Evolutionary conservation across 2,329 filamentous ascomycete genomes (phyloP), one percentile per base, ranked within the genome.

Genomic region (Talaromyces atroroseus): DNA sequence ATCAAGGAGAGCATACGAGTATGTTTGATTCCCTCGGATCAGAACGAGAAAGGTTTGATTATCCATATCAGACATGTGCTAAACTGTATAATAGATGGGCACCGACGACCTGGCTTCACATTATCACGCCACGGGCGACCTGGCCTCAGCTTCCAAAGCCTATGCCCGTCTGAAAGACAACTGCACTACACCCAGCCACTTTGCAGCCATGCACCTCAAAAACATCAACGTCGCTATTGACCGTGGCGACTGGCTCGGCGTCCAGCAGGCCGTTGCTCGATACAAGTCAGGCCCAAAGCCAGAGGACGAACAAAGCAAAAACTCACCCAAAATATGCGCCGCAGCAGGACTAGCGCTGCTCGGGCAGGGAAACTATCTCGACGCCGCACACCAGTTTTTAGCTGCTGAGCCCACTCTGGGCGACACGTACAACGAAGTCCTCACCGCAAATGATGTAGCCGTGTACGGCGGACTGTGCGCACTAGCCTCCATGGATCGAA

Each of bases 1-100:
- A 91, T 99, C 65, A 96, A 96, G 70, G 94, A 99, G 75, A 96
- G 91, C 75, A 96, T 97, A 66, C 77, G 92, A 63, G 91, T 95
- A 78, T 56, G 81, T 67, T 42, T 54, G n/a, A n/a, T 16, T 36
- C 11, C n/a, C n/a, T n/a, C n/a, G n/a, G n/a, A n/a, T n/a, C n/a
- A n/a, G n/a, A n/a, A n/a, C n/a, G n/a, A n/a, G n/a, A n/a, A n/a
- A n/a, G n/a, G n/a, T n/a, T n/a, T n/a, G n/a, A n/a, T n/a, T n/a
- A n/a, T n/a, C n/a, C n/a, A n/a, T 32, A 42, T 20, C 23, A 24
- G 46, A 36, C 5, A 12, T 52, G 32, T 3, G 11, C 45, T 14
- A 29, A 23, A 51, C 36, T 21, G 14, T 18, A 48, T 26, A 32
- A 18, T 63, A 95, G 89, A 96, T 97, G 85, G 92, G 90, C 46